Evolutionary conservation across 495 filamentous ascomycete species (phyloP), one percentile per base, ranked within the genome.

Genomic region (Haplographium delicatum): DNA sequence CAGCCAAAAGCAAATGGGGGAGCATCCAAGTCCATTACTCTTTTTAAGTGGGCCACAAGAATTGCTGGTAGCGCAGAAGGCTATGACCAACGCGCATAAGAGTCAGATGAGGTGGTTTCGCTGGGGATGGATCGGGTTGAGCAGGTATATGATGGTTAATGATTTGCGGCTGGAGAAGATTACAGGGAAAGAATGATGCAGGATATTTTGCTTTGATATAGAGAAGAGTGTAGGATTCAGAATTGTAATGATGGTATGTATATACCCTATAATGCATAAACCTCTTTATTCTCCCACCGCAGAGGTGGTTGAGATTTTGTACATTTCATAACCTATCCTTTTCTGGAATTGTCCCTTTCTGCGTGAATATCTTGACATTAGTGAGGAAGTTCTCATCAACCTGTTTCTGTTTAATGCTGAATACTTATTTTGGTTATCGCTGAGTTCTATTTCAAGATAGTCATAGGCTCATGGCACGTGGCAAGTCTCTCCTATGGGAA

Each of bases 21-120:
- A 59, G 13, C 43, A 64, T 54, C 77, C 86, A 27, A 60, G 67
- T 31, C 64, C 79, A 31, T 57, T 85, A 65, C 60, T 96, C 30
- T 91, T 84, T 62, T 74, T 94, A 41, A 94, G 76, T 62, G 76
- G 77, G 0, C 75, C 71, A 33, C 58, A 47, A 35, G 78, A 72
- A 61, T 84, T 79, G 62, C 66, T 83, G 62, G 78, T 68, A 22
- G 93, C 87, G 37, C 83, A 88, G 71, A 72, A 68, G 37, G 93
- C 93, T 15, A 98, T 98, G 93, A 85, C 84, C 0, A 71, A 74
- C 40, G 89, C 82, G 8, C 93, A 98, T 69, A 72, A 79, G 72
- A 96, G 91, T 67, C 93, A 98, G 76, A 98, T 98, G 93, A 76
- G 85, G 30, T 98, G 93, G 93, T 98, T 97, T 62, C 79, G 93